Evolutionary conservation across 306 rosid genomes (phyloP).

Genomic region (Arachis stenosperma): DNA sequence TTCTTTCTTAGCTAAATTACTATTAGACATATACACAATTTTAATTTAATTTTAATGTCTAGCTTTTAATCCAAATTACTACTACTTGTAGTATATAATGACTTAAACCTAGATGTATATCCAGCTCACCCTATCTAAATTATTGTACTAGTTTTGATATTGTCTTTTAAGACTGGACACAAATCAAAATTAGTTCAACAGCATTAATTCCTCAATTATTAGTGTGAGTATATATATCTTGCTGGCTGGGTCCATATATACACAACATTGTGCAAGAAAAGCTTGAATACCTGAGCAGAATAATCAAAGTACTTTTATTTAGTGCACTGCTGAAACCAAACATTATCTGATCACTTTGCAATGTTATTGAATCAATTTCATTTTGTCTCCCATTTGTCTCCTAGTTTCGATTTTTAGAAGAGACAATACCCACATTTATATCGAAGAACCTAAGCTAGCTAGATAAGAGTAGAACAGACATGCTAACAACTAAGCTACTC

Average conservation of each 20-base stretch:
- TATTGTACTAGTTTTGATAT: neutral
- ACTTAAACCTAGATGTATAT: neutral
- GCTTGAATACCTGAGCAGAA: neutral
- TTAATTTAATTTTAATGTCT: no score
- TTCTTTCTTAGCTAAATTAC: no score
- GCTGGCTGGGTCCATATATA: neutral
- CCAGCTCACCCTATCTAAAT: neutral
- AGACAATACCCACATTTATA: no score
- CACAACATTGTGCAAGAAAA: neutral
- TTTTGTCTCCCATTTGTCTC: no score
- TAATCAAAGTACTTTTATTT: constrained; percentile 6
- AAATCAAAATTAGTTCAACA: constrained; percentile 4
- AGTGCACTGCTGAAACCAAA: neutral
- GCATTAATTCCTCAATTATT: neutral
- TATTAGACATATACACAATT: no score
- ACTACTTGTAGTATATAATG: neutral
- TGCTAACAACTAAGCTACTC: constrained; percentile 42
- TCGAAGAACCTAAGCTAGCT: no score
- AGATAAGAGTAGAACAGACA: constrained; percentile 11
- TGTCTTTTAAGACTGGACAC: neutral
- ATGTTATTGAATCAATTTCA: neutral
- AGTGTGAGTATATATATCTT: neutral
- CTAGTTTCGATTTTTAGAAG: no score
- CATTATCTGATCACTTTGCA: neutral
- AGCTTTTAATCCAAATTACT: no score